Percentiles rank a stretch among this genome's conserved stretches.
phyloP scores from a whole-genome alignment of 257 asterid genomes.

The Solanum rostratum region DNA sequence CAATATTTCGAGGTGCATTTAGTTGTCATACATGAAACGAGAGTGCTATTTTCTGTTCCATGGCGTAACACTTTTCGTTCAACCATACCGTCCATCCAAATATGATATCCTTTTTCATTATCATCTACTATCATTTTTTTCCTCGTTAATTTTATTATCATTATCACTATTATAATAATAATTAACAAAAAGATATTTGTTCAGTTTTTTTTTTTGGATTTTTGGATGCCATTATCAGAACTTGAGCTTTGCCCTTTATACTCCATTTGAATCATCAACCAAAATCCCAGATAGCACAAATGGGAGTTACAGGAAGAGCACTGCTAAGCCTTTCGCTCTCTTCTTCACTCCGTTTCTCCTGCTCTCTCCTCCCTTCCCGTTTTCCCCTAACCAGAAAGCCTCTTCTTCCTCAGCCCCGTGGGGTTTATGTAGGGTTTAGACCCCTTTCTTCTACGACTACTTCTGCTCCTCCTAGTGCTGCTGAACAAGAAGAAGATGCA shows the following conservation, averaged over 20 bases:
- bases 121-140: too few relatives aligned
- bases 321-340: constrained; percentile 13
- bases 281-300: not conserved
- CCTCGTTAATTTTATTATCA: too few relatives aligned
- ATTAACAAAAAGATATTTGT: too few relatives aligned
- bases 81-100: too few relatives aligned
- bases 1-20: too few relatives aligned
- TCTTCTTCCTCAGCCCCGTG: constrained; percentile 14
- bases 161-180: too few relatives aligned
- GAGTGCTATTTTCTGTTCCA: too few relatives aligned
- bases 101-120: too few relatives aligned
- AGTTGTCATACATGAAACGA: too few relatives aligned
- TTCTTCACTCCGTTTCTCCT: constrained; percentile 17
- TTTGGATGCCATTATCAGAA: not conserved
- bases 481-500: constrained; percentile 16
- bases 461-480: not conserved
- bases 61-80: too few relatives aligned
- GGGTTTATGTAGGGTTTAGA: constrained; percentile 44
- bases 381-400: constrained; percentile 22
- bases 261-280: not conserved
- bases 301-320: constrained; percentile 29
- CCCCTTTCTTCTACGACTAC: constrained; percentile 38
- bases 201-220: not conserved
- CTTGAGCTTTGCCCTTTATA: not conserved
- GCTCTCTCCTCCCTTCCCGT: constrained; percentile 41